Evolutionary conservation across 805 yeast genomes (phyloP), one percentile per base, ranked within the genome.

Genomic region (Yamadazyma kitorensis): DNA sequence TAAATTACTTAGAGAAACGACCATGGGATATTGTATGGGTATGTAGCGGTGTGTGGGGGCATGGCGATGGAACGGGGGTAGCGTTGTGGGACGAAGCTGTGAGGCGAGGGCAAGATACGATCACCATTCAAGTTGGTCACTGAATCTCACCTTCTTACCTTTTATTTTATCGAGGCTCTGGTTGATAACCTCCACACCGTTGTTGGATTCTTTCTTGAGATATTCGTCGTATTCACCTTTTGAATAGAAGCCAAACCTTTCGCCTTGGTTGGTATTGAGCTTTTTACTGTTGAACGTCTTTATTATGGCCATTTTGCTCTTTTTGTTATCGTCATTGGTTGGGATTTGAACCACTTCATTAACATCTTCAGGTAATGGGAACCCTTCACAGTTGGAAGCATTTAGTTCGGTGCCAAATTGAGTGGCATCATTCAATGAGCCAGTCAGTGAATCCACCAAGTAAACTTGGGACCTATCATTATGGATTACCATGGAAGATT

Each of bases 381-480:
- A 72, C 6, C 82, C 84, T 40, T 71, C 74, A 38, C 82, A 68
- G 46, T 78, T 79, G 23, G 73, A 66, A 0, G 85, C 70, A 50
- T 80, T 80, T 37, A 80, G 63, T 51, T 80, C 85, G 1, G 86
- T 80, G 2, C 84, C 87, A 54, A 74, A 80, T 44, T 70, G 73
- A 3, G 86, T 80, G 7, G 86, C 85, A 47, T 80, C 86, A 43
- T 69, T 71, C 11, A 77, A 48, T 37, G 61, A 62, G 0, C 85
- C 84, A 24, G 80, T 76, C 49, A 78, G 72, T 5, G 84, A 70
- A 43, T 79, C 81, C 19, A 80, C 84, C 28, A 79, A 57, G 45
- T 70, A 66, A 29, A 76, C 76, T 20, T 51, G 37, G 4, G 43
- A 34, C 11, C 41, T 37, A 15, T 44, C 24, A n/a, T 45, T 37